Percentiles rank a stretch among this genome's conserved stretches.
Conservation (phyloP, 225 moss, liverwort and hornwort species). For the Ulota crispa region DNA sequence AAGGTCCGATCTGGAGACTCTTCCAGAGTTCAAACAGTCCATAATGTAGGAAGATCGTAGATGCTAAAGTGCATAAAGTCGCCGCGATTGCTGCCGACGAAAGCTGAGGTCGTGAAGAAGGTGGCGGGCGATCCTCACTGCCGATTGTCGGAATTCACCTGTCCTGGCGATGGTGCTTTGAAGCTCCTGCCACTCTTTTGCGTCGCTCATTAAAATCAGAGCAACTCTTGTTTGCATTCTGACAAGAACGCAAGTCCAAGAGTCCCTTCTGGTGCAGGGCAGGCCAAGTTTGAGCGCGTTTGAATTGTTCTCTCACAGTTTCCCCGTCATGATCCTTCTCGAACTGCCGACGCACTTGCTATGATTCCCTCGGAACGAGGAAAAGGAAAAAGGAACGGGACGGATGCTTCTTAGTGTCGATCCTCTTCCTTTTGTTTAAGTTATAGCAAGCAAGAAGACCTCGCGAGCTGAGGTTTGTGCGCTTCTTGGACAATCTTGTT, state of each 20-base stretch:
- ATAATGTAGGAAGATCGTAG: fast-evolving
- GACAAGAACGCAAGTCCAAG: constrained; percentile 1
- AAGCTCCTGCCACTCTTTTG: background rate
- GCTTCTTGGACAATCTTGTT: background rate
- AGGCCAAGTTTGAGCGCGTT: background rate
- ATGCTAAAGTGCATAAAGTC: fast-evolving
- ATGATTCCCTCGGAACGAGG: background rate
- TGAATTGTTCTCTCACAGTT: background rate
- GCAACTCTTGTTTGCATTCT: background rate
- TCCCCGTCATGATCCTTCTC: background rate
- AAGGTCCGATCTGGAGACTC: background rate
- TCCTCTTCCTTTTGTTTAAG: background rate
- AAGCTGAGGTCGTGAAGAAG: constrained; percentile 2
- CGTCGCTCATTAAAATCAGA: background rate
- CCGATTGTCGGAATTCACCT: background rate
- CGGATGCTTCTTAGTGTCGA: too few species aligned
- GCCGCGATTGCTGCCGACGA: constrained; percentile 18
- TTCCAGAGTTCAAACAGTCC: fast-evolving
- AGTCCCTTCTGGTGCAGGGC: constrained; percentile 15
- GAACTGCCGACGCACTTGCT: background rate
- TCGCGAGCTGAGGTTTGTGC: background rate
- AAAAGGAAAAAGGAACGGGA: background rate
- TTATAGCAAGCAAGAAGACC: background rate
- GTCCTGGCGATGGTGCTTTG: background rate
- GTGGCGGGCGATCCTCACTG: constrained; percentile 19